phyloP scores from a whole-genome alignment of 2,329 filamentous ascomycete species.

The Thelonectria blattea region DNA sequence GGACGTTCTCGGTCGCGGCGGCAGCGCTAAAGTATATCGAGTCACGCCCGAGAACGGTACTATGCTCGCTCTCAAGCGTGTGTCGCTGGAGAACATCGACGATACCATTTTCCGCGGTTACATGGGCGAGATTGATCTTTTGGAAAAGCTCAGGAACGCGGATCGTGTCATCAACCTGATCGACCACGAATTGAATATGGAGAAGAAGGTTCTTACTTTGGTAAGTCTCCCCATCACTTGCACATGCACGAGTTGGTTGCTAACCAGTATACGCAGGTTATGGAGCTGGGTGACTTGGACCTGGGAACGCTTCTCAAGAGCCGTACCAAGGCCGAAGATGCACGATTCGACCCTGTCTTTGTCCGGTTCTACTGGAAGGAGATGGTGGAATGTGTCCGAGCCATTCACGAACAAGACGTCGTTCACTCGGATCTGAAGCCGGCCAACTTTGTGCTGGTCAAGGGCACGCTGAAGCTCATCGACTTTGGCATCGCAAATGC shows the following conservation, averaged over 20 bases:
- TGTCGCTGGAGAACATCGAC: constrained; percentile 89
- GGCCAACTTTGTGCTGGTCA: constrained; percentile 93
- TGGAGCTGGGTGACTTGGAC: constrained; percentile 97
- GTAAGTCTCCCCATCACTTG: constrained; percentile 54
- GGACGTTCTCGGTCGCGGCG: constrained; percentile 89
- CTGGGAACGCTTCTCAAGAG: constrained; percentile 83
- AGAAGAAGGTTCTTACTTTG: constrained; percentile 86
- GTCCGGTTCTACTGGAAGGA: constrained; percentile 99
- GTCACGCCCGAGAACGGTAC: constrained; percentile 98
- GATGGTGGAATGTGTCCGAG: constrained; percentile 93
- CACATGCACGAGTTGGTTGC: background rate
- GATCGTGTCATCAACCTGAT: constrained; percentile 90
- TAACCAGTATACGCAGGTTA: constrained; percentile 64
- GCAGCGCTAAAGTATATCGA: constrained; percentile 92
- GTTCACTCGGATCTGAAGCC: constrained; percentile 98
- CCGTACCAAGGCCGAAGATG: constrained; percentile 72
- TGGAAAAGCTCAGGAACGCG: constrained; percentile 81
- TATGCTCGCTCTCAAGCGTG: constrained; percentile 91
- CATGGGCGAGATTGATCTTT: constrained; percentile 92
- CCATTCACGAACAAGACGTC: constrained; percentile 88
- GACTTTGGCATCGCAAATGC: constrained; percentile 99
- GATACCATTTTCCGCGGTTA: constrained; percentile 83
- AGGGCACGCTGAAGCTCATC: constrained; percentile 91
- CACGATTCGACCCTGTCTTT: constrained; percentile 84
- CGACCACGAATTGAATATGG: constrained; percentile 92